Conservation (phyloP, 345 rosid species). For the Lepidium aucheri region DNA sequence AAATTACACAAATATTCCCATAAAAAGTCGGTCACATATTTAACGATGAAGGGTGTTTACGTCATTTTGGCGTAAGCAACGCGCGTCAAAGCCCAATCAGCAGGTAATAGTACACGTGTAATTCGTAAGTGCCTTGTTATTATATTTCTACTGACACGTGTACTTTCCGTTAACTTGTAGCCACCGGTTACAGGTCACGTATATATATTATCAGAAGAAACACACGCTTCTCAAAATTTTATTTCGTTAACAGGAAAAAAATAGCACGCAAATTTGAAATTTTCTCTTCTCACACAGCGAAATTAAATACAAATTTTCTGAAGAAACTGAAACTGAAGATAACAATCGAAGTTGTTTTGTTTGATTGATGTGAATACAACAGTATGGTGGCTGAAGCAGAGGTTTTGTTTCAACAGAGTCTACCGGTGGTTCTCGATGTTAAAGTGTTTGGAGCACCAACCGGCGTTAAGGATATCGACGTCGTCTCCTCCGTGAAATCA, state of each 20-base stretch:
- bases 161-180: constrained; percentile 5
- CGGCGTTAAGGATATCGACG: constrained; percentile 7
- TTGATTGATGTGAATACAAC: constrained; percentile 5
- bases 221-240: not conserved
- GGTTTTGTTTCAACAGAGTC: constrained; percentile 44
- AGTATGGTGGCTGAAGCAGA: constrained; percentile 64
- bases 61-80: constrained; percentile 12
- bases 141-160: constrained; percentile 32
- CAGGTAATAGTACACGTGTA: constrained; percentile 28
- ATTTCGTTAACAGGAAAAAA: constrained; percentile 6
- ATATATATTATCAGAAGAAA: constrained; percentile 9
- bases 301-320: not conserved
- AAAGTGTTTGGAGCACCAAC: constrained; percentile 21
- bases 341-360: not conserved
- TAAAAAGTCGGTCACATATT: not conserved
- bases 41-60: constrained; percentile 2
- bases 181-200: constrained; percentile 23
- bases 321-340: not conserved
- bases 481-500: constrained; percentile 3
- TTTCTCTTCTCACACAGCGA: not conserved
- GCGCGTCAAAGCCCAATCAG: constrained; percentile 27
- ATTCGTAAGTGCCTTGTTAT: not conserved
- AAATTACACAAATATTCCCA: constrained; percentile 17
- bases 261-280: not conserved
- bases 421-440: constrained; percentile 46